These are phyloP conservation scores for Fraxinus latifolia DNA, from an alignment of 305 asterid species.

Conservation along the genomic window DNA sequence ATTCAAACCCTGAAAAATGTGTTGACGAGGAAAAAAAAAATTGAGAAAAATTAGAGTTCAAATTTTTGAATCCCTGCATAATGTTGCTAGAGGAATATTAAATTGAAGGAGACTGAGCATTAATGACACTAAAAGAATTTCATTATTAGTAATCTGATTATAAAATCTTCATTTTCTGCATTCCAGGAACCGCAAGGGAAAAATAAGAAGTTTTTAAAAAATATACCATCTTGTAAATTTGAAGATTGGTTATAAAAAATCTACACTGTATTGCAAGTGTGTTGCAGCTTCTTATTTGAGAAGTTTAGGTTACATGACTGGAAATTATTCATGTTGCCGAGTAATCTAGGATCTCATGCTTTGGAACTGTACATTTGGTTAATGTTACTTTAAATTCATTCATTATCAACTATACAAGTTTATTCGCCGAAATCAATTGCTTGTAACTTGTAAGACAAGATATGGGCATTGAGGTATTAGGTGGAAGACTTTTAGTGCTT, in stretches of 20 bases:
- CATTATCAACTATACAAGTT: not conserved
- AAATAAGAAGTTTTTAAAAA: not conserved
- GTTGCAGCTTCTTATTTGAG: slow-evolving; percentile 7
- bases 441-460: not conserved
- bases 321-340: not conserved
- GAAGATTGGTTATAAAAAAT: not conserved
- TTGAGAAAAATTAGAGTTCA: not conserved
- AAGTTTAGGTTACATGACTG: not conserved
- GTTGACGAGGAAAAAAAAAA: not conserved
- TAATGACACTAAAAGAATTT: not conserved
- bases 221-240: not conserved
- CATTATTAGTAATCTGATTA: not conserved
- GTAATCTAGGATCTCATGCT: not conserved
- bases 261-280: not conserved
- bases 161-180: not conserved
- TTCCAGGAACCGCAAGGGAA: not conserved
- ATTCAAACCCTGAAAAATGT: not conserved
- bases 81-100: not conserved
- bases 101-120: not conserved
- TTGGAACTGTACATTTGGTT: not conserved
- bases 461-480: not conserved
- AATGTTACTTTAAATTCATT: not conserved
- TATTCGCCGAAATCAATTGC: not conserved
- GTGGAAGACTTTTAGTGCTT: not conserved
- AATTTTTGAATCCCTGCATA: not conserved